Evolutionary conservation across 2,329 filamentous ascomycete genomes (phyloP).

Genomic region (Helotiales sp.): DNA sequence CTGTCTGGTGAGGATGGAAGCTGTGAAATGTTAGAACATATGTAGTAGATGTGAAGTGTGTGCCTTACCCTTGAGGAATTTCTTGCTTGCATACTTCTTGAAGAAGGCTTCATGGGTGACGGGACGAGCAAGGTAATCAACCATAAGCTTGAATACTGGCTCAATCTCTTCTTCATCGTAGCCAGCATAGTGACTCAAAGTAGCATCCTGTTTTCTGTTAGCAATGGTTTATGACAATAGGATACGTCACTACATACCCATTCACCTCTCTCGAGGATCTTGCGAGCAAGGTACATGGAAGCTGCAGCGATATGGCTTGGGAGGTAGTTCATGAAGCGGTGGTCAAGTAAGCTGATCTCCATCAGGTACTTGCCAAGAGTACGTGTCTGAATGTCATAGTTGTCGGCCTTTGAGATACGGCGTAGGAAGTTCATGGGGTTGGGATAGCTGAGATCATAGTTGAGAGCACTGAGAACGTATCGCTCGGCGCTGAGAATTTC

Average conservation of each 20-base stretch:
- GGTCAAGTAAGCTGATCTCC: conserved; percentile 94
- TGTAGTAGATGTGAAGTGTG: background rate
- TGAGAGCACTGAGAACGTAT: conserved; percentile 84
- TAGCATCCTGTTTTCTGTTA: conserved; percentile 64
- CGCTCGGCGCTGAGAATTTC: conserved; percentile 98
- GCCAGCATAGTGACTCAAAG: conserved; percentile 85
- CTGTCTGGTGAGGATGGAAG: conserved; percentile 84
- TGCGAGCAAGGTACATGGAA: conserved; percentile 90
- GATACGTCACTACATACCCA: conserved; percentile 66
- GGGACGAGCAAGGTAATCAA: conserved; percentile 90
- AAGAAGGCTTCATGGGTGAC: conserved; percentile 97
- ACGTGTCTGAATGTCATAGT: conserved; percentile 97
- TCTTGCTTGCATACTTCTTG: conserved; percentile 99
- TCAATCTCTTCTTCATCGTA: conserved; percentile 92
- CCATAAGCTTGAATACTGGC: conserved; percentile 90
- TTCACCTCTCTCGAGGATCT: conserved; percentile 85
- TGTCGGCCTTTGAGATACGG: conserved; percentile 97
- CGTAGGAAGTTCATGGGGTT: conserved; percentile 99
- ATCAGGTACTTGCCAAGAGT: conserved; percentile 97
- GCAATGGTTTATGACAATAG: conserved; percentile 21
- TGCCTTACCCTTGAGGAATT: conserved; percentile 90
- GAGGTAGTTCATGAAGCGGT: conserved; percentile 86
- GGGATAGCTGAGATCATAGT: conserved; percentile 97
- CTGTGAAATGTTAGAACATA: conserved; percentile 47
- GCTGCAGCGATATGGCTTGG: conserved; percentile 90